Conservation (phyloP, 176 grass and related monocot genomes). For the Hordeum marinum region DNA sequence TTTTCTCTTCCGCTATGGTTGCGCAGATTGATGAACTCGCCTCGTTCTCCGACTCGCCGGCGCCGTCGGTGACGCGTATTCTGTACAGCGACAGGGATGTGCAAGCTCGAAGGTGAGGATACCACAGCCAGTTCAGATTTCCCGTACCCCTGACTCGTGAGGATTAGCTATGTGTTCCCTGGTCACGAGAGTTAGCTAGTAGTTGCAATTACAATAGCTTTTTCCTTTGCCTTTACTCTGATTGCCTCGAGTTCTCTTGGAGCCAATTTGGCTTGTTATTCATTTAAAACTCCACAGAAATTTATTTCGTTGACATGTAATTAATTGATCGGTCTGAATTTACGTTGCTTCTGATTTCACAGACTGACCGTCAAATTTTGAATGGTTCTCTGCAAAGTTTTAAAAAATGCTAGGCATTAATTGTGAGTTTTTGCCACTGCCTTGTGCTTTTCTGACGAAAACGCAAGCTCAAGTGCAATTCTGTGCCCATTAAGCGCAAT, state of each 20-base stretch:
- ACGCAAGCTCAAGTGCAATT: no score
- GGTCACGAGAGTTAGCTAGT: neutral
- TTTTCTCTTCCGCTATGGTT: neutral
- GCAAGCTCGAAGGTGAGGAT: constrained; percentile 66
- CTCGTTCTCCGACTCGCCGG: constrained; percentile 77
- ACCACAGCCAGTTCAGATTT: neutral
- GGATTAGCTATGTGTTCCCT: neutral
- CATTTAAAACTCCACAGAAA: neutral
- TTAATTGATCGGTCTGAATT: neutral
- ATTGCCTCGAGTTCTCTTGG: neutral
- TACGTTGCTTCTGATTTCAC: neutral
- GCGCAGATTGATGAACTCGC: constrained; percentile 85
- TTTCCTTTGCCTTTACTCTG: neutral
- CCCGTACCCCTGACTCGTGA: neutral
- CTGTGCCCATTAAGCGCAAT: no score
- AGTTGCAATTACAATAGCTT: neutral
- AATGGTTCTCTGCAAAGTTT: no score
- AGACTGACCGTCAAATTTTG: neutral
- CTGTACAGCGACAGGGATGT: constrained; percentile 85
- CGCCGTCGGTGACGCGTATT: constrained; percentile 81
- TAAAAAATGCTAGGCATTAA: no score
- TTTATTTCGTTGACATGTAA: neutral
- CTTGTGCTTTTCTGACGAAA: no score
- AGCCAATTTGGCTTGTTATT: neutral
- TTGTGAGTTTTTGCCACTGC: no score